Base-by-base conservation (phyloP, 371 early-diverging fungal species). In the Circinella umbellata region DNA sequence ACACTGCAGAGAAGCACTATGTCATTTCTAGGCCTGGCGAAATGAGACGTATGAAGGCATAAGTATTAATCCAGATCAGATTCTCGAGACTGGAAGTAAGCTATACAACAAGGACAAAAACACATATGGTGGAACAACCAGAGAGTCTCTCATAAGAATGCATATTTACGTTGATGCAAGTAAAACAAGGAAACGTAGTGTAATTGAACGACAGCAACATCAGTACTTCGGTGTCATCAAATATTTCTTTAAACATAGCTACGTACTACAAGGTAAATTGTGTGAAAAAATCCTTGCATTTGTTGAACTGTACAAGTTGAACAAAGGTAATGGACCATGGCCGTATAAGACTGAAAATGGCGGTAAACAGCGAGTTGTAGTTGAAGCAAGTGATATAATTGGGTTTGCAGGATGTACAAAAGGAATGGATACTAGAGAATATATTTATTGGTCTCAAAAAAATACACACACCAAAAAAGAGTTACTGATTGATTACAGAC, bases 11-110 rank as follows among this genome's bases (percentile, higher is more conserved):
- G n/a, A 35, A 8, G 7, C 4, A 6, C 27, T 55, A 34, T 34
- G 57, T n/a, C 20, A 55, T 6, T 55, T 34, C 57, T 55, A 34
- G 57, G 57, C 57, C 11, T 55, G 57, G 57, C 57, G 27, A n/a
- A 55, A 55, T n/a, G 20, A 5, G 6, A 7, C 57, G 4, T 55
- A 55, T 13, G 34, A n/a, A 7, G 27, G 27, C 27, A 55, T 55
- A 9, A 20, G 6, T 35, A 55, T 55, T n/a, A 34, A 55, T 13
- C 27, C 9, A 27, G 13, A 20, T 20, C 27, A 55, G 27, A 34
- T 55, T 13, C 3, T 55, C 3, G 57, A 55, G 57, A 55, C 57
- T 55, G 57, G 57, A 9, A 34, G 17, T 5, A 9, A 34, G 7
- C 13, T 55, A n/a, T 39, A 39, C 39, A 8, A 55, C 18, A 55